Base-by-base conservation (phyloP, 2,329 filamentous ascomycete species). In the Chaetomium sp. region DNA sequence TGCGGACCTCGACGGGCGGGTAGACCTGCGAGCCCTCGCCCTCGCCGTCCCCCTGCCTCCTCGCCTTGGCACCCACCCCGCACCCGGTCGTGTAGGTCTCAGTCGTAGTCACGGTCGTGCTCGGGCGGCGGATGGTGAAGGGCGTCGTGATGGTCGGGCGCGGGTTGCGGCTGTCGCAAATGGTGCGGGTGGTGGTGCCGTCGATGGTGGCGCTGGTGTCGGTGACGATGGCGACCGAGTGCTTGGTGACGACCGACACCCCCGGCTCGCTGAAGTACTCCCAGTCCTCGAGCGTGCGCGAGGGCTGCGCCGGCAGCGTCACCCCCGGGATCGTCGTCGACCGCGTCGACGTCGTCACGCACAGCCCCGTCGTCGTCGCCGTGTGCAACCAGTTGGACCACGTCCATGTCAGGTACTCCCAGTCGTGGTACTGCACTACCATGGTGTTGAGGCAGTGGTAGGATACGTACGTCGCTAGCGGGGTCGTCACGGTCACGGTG, bases 371-470 rank as follows among this genome's bases (percentile, higher is more conserved):
- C 13, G 42, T 57, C 21, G n/a, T 31, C 12, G 31, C 27, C 5
- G 33, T 8, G 63, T 63, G 25, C 47, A 42, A 31, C 57, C 57
- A 64, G 47, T 27, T 3, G 12, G 47, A 50, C 51, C 47, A 68
- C 3, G 64, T 65, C 33, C 50, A 68, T 19, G 66, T 65, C 16
- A 65, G 47, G 57, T 60, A 35, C 9, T 57, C 57, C 55, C 64
- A 58, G 33, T 53, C 29, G 53, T 31, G 13, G 50, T 62, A 64
- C 21, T 62, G 60, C 2, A 68, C 60, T 0, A 68, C 58, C 31
- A 68, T 9, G 4, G 66, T 68, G 54, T 65, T 68, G 60, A 56
- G 47, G 61, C 66, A 68, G 58, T 68, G 61, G 31, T 56, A 51
- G 4, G 57, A 64, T 2, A 65, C 31, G 35, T 54, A 33, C 1